Evolutionary conservation across 306 rosid species (phyloP).

Genomic region (Oxytropis ochrocephala): DNA sequence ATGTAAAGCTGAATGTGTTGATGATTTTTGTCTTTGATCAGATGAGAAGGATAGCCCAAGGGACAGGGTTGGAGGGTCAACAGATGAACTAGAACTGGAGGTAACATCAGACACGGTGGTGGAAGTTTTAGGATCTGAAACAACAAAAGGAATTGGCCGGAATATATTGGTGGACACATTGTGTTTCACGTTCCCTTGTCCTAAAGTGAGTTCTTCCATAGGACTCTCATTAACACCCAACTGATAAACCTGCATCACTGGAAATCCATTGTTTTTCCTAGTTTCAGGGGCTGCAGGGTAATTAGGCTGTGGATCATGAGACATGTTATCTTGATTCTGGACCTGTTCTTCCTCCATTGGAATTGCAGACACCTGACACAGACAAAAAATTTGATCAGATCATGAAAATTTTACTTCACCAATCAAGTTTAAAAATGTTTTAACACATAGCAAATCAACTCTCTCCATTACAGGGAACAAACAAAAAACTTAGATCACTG

Average conservation of each 20-base stretch:
- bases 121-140: slow-evolving; percentile 27
- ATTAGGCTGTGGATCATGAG: slow-evolving; percentile 40
- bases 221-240: slow-evolving; percentile 41
- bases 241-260: slow-evolving; percentile 41
- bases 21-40: slow-evolving; percentile 48
- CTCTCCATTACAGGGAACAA: not conserved
- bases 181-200: slow-evolving; percentile 39
- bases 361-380: slow-evolving; percentile 53
- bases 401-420: slow-evolving; percentile 1
- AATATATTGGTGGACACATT: slow-evolving; percentile 30
- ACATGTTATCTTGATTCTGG: slow-evolving; percentile 43
- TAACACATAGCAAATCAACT: not conserved
- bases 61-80: slow-evolving; percentile 55
- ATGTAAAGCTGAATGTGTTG: slow-evolving; percentile 59
- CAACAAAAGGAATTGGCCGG: slow-evolving; percentile 27
- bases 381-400: slow-evolving; percentile 1
- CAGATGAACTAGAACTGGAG: slow-evolving; percentile 34
- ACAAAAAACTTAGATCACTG: not conserved
- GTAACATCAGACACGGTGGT: slow-evolving; percentile 27
- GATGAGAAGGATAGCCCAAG: slow-evolving; percentile 72
- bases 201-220: slow-evolving; percentile 40
- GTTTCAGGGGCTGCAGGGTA: slow-evolving; percentile 42
- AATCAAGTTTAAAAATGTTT: not conserved
- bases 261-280: slow-evolving; percentile 37
- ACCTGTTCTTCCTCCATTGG: slow-evolving; percentile 71